These are phyloP conservation scores for Colletotrichum sp. DNA, from an alignment of 2,329 filamentous ascomycete genomes.

Conservation along the genomic window DNA sequence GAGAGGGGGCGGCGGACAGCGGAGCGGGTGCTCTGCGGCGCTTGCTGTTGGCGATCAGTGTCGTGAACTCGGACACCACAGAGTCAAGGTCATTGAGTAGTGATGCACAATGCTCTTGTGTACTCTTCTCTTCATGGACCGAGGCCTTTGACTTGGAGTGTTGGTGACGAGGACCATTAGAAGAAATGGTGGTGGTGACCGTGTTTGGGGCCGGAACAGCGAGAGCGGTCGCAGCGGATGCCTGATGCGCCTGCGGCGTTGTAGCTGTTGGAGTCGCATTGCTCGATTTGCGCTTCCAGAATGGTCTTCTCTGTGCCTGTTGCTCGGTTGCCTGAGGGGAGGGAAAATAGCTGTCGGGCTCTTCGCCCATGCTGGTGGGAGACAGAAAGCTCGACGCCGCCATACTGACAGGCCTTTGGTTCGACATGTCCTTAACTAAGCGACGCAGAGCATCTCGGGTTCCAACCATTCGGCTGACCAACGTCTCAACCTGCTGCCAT, in stretches of 20 bases:
- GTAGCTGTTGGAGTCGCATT: conserved; percentile 56
- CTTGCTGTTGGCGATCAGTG: conserved; percentile 79
- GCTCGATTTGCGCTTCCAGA: conserved; percentile 91
- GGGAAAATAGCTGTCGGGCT: conserved; percentile 60
- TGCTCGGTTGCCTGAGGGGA: conserved; percentile 52
- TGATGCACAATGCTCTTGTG: conserved; percentile 83
- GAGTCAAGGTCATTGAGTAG: conserved; percentile 85
- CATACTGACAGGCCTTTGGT: conserved; percentile 53
- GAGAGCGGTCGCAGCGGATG: conserved; percentile 40
- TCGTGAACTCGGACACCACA: conserved; percentile 82
- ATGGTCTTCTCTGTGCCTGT: conserved; percentile 61
- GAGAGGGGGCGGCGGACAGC: conserved; percentile 43
- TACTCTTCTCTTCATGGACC: conserved; percentile 62
- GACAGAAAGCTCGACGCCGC: conserved; percentile 41
- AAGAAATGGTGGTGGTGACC: conserved; percentile 30
- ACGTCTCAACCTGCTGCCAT: conserved; percentile 84
- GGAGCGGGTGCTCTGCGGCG: conserved; percentile 68
- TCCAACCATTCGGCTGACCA: conserved; percentile 86
- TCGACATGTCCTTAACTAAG: conserved; percentile 83
- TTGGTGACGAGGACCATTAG: conserved; percentile 34
- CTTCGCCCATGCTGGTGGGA: conserved; percentile 42
- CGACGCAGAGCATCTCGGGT: conserved; percentile 87
- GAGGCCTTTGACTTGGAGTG: conserved; percentile 40
- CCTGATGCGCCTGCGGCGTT: conserved; percentile 41
- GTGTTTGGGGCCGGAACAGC: conserved; percentile 47